These are phyloP conservation scores for Pseudogymnoascus sp. DNA, from an alignment of 2,329 filamentous ascomycete species.

Conservation along the genomic window DNA sequence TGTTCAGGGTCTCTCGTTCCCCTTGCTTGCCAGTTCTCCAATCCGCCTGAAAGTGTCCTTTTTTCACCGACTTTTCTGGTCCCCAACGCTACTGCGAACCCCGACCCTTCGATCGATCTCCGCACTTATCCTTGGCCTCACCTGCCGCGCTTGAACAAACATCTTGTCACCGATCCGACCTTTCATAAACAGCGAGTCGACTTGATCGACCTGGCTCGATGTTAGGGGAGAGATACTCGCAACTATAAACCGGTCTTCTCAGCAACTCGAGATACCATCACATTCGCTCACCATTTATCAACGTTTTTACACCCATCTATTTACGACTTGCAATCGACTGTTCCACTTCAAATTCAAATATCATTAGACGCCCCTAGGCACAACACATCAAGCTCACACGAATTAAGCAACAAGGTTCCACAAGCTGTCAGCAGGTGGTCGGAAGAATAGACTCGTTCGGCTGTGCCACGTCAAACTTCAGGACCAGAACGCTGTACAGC, in stretches of 20 bases:
- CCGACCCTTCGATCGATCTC: not conserved
- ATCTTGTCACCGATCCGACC: not conserved
- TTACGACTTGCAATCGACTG: slow-evolving; percentile 1
- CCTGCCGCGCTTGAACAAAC: not conserved
- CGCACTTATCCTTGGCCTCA: not conserved
- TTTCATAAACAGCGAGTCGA: not conserved
- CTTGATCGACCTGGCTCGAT: not conserved
- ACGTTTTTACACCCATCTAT: not conserved
- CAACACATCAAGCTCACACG: not conserved
- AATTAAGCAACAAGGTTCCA: not conserved
- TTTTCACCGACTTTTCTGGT: slow-evolving; percentile 2
- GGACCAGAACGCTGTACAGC: not conserved
- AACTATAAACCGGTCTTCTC: slow-evolving; percentile 1
- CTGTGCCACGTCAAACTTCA: slow-evolving; percentile 8
- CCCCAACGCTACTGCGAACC: slow-evolving; percentile 2
- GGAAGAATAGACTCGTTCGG: slow-evolving; percentile 1
- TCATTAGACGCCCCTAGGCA: slow-evolving; percentile 1
- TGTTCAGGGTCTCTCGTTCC: not conserved
- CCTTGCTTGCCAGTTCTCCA: not conserved
- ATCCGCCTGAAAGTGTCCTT: not conserved
- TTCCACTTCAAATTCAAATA: slow-evolving; percentile 3
- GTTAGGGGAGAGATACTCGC: not conserved
- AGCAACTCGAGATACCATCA: not conserved
- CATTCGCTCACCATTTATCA: not conserved
- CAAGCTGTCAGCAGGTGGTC: not conserved